Base-by-base conservation (phyloP, 2,329 filamentous ascomycete species). In the Botrytis aclada region DNA sequence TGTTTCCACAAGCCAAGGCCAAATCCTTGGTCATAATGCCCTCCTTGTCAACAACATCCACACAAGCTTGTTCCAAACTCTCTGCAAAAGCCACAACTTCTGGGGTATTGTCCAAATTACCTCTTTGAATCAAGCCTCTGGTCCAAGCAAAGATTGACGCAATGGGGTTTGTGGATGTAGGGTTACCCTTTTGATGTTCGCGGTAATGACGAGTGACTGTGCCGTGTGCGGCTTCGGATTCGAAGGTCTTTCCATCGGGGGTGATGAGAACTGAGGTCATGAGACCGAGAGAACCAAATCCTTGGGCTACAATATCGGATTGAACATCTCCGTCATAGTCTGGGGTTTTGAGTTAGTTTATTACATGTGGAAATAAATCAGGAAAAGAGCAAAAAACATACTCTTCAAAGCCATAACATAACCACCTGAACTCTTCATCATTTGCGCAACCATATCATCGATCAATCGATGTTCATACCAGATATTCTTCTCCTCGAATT, bases 381-480 rank as follows among this genome's bases (percentile, higher is more conserved):
- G 8, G 8, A 8, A 34, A 65, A 41, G 56, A 43, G 32, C 25
- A 10, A 56, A 47, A 34, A 71, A 86, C 90, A 84, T 82, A 97
- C 94, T 98, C 92, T 99, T 99, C 83, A 98, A 89, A 75, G 96
- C 96, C 88, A 98, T 98, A 82, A 98, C 90, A 85, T 96, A 98
- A 76, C 96, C 96, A 79, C 96, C 96, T 80, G 92, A 90, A 85
- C 93, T 96, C 93, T 99, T 99, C 88, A 99, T 93, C 96, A 99
- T 99, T 88, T 99, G 96, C 67, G 96, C 96, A 77, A 99, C 96
- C 96, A 99, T 98, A 85, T 99, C 96, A 85, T 99, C 96, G 81
- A 99, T 98, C 78, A 99, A 88, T 81, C 96, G 93, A 86, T 99
- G 96, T 90, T 99, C 96, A 83, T 99, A 98, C 96, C 96, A 98